These are phyloP conservation scores for Albatrellus ellisii DNA, from an alignment of 768 basidiomycete genomes.

Conservation along the genomic window DNA sequence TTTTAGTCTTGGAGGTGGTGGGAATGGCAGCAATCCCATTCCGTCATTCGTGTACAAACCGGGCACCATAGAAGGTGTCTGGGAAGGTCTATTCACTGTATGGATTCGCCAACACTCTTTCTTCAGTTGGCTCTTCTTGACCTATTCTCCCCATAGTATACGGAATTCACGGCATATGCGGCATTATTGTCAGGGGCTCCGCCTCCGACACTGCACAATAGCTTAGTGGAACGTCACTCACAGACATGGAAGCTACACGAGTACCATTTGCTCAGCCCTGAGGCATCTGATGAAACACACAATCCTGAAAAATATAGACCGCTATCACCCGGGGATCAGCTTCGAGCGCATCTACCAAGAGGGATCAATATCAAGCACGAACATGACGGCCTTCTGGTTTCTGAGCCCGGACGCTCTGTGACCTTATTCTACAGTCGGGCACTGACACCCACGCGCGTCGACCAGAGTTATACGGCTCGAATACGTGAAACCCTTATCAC, in stretches of 20 bases:
- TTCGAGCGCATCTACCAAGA: slow-evolving; percentile 47
- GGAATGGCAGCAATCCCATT: slow-evolving; percentile 23
- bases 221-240: slow-evolving; percentile 67
- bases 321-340: slow-evolving; percentile 44
- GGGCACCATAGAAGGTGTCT: slow-evolving; percentile 63
- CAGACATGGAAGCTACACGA: slow-evolving; percentile 87
- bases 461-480: slow-evolving; percentile 12
- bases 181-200: slow-evolving; percentile 56
- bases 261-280: slow-evolving; percentile 36
- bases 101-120: slow-evolving; percentile 17
- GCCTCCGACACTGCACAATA: slow-evolving; percentile 55
- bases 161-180: slow-evolving; percentile 77
- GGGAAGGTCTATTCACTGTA: slow-evolving; percentile 74
- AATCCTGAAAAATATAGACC: slow-evolving; percentile 15
- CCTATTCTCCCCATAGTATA: slow-evolving; percentile 49
- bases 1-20: slow-evolving; percentile 21
- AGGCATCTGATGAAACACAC: slow-evolving; percentile 20
- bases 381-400: slow-evolving; percentile 32
- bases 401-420: slow-evolving; percentile 25
- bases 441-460: slow-evolving; percentile 3
- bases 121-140: not conserved
- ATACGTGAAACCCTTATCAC: slow-evolving; percentile 54
- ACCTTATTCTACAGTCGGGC: slow-evolving; percentile 19
- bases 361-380: slow-evolving; percentile 37
- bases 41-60: slow-evolving; percentile 39